Evolutionary conservation across 352 stramenopile genomes (phyloP).

Genomic region (Pythium brassicae): DNA sequence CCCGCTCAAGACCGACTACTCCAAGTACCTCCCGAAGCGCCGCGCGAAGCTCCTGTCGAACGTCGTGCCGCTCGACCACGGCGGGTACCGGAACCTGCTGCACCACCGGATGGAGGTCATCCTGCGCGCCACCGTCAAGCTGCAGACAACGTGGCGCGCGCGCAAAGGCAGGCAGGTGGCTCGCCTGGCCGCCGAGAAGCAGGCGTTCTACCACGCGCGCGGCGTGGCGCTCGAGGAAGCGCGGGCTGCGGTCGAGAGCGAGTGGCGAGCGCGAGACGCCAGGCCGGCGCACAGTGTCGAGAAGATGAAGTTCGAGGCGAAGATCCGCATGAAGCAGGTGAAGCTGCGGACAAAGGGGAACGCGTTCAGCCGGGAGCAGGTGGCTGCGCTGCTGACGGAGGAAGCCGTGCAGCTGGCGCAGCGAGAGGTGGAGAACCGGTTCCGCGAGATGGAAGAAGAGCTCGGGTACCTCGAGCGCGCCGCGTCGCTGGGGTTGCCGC

Average conservation of each 20-base stretch:
- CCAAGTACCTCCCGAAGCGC: constrained; percentile 82
- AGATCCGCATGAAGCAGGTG: constrained; percentile 91
- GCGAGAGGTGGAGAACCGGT: constrained; percentile 78
- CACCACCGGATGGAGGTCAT: constrained; percentile 74
- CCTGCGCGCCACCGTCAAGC: constrained; percentile 56
- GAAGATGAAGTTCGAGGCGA: constrained; percentile 93
- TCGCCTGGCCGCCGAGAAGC: constrained; percentile 69
- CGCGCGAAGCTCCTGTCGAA: constrained; percentile 71
- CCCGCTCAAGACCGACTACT: constrained; percentile 91
- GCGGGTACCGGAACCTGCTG: constrained; percentile 81
- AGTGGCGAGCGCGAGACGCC: constrained; percentile 74
- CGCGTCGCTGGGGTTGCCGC: constrained; percentile 31
- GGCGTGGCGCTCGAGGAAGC: constrained; percentile 71
- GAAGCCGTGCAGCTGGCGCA: constrained; percentile 78
- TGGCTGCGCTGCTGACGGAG: constrained; percentile 77
- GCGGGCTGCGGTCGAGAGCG: constrained; percentile 41
- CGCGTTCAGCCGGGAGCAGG: constrained; percentile 68
- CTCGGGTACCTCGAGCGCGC: constrained; percentile 61
- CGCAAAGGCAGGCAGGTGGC: constrained; percentile 69
- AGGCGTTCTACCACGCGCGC: constrained; percentile 88
- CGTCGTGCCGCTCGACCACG: constrained; percentile 86
- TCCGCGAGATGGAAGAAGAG: constrained; percentile 85
- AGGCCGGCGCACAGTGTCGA: constrained; percentile 70
- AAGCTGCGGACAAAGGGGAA: constrained; percentile 87
- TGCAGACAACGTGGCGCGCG: constrained; percentile 83